Evolutionary conservation across 306 rosid species (phyloP).

Genomic region (Cotoneaster glaucophyllus): DNA sequence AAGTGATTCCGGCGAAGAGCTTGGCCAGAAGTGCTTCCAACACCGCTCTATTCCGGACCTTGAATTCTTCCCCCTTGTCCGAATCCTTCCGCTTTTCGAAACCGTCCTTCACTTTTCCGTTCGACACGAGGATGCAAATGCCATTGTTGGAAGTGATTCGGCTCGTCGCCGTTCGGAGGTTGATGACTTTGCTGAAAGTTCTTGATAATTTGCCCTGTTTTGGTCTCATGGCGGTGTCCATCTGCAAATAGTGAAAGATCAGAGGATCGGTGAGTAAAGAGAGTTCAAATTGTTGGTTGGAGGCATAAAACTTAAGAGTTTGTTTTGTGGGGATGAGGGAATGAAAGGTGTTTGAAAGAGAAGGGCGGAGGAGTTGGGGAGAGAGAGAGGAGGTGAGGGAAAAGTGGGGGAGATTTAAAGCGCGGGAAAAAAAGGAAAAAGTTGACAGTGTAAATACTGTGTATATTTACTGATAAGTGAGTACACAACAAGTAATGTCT

Average conservation of each 20-base stretch:
- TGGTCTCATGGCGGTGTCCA: slow-evolving; percentile 67
- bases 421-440: slow-evolving; percentile 24
- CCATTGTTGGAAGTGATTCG: slow-evolving; percentile 68
- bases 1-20: slow-evolving; percentile 81
- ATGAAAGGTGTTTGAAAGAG: slow-evolving; percentile 12
- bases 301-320: not conserved
- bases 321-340: slow-evolving; percentile 1
- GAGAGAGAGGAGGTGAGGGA: slow-evolving; percentile 6
- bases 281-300: slow-evolving; percentile 17
- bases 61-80: slow-evolving; percentile 23
- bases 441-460: not conserved
- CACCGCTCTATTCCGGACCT: slow-evolving; percentile 48
- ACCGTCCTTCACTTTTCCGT: slow-evolving; percentile 43
- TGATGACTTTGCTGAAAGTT: slow-evolving; percentile 66
- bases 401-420: slow-evolving; percentile 14
- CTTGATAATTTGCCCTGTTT: slow-evolving; percentile 51
- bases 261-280: not conserved
- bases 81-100: slow-evolving; percentile 18
- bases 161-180: slow-evolving; percentile 43
- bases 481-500: too few relatives aligned
- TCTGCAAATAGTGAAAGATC: slow-evolving; percentile 8
- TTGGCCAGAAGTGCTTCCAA: slow-evolving; percentile 82
- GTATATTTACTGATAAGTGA: too few relatives aligned
- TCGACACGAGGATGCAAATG: slow-evolving; percentile 57
- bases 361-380: slow-evolving; percentile 9